Conservation (phyloP, 2,329 filamentous ascomycete species). For the Penicillium sp. region DNA sequence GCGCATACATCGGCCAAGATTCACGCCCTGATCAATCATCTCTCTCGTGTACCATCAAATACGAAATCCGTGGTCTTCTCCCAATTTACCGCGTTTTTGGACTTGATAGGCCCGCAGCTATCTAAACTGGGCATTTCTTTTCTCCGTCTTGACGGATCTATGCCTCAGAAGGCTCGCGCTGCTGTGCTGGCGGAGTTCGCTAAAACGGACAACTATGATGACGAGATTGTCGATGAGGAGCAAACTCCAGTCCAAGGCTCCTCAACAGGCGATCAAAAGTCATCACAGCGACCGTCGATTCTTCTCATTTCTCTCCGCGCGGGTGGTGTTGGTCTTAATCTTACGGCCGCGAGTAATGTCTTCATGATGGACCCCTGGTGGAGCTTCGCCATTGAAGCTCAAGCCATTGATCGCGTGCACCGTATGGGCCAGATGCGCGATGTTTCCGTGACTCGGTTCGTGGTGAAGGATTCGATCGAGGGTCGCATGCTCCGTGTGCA, state of each 20-base stretch:
- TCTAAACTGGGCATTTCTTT: slow-evolving; percentile 64
- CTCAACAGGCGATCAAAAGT: too few species aligned
- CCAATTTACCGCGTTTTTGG: slow-evolving; percentile 94
- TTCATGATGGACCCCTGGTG: slow-evolving; percentile 99
- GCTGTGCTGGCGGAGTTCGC: slow-evolving; percentile 70
- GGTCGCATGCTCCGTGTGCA: slow-evolving; percentile 90
- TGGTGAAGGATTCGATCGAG: slow-evolving; percentile 86
- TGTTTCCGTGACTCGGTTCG: slow-evolving; percentile 80
- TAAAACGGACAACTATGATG: slow-evolving; percentile 37
- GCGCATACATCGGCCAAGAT: slow-evolving; percentile 72
- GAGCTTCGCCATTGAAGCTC: slow-evolving; percentile 93
- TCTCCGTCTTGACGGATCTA: slow-evolving; percentile 85
- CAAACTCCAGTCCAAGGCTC: slow-evolving; percentile 16
- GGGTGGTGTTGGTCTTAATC: slow-evolving; percentile 86
- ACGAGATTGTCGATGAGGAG: slow-evolving; percentile 33
- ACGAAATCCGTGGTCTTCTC: slow-evolving; percentile 92
- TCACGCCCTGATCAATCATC: slow-evolving; percentile 66
- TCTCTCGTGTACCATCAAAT: slow-evolving; percentile 62
- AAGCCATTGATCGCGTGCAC: slow-evolving; percentile 96
- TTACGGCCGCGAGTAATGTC: slow-evolving; percentile 81
- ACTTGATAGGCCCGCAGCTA: slow-evolving; percentile 80
- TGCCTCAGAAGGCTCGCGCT: slow-evolving; percentile 78
- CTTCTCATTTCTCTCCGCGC: slow-evolving; percentile 80
- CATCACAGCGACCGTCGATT: slow-evolving; percentile 42
- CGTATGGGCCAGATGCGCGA: slow-evolving; percentile 88